These are phyloP conservation scores for Myriosclerotinia duriaeana DNA, from an alignment of 2,329 filamentous ascomycete species.

Conservation along the genomic window DNA sequence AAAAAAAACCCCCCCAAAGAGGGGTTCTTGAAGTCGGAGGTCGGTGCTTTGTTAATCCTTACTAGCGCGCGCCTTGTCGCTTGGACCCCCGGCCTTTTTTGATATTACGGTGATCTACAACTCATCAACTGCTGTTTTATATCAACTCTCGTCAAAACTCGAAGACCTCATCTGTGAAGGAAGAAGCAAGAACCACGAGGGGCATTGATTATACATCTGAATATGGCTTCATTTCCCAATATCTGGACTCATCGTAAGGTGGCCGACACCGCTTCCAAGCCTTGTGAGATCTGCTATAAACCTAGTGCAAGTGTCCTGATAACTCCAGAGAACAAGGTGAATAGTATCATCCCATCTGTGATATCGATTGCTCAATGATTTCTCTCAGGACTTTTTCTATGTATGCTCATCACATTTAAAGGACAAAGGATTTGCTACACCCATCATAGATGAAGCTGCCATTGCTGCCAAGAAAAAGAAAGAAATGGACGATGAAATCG, in stretches of 20 bases:
- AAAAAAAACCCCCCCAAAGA: not conserved
- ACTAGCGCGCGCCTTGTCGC: constrained; percentile 14
- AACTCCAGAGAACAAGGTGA: constrained; percentile 83
- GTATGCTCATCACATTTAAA: constrained; percentile 80
- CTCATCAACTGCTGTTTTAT: constrained; percentile 12
- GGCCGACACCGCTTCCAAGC: constrained; percentile 76
- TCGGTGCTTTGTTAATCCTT: constrained; percentile 11
- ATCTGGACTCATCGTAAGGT: constrained; percentile 83
- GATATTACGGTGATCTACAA: constrained; percentile 14
- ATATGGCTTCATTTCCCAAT: constrained; percentile 61
- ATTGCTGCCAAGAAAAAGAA: constrained; percentile 59
- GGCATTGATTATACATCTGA: not conserved
- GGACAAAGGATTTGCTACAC: constrained; percentile 76
- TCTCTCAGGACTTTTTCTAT: constrained; percentile 79
- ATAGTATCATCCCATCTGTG: not conserved
- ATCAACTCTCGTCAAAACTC: not conserved
- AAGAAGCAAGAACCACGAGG: not conserved
- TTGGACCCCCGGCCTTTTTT: not conserved
- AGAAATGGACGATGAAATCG: constrained; percentile 64
- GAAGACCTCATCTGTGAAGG: not conserved
- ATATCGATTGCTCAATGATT: constrained; percentile 12
- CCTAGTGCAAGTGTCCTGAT: constrained; percentile 83
- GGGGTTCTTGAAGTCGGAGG: constrained; percentile 15
- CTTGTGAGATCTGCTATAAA: constrained; percentile 91
- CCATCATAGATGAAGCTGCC: constrained; percentile 68